Evolutionary conservation across 345 rosid genomes (phyloP), one percentile per base, ranked within the genome.

Genomic region (Eucalyptus viminalis): DNA sequence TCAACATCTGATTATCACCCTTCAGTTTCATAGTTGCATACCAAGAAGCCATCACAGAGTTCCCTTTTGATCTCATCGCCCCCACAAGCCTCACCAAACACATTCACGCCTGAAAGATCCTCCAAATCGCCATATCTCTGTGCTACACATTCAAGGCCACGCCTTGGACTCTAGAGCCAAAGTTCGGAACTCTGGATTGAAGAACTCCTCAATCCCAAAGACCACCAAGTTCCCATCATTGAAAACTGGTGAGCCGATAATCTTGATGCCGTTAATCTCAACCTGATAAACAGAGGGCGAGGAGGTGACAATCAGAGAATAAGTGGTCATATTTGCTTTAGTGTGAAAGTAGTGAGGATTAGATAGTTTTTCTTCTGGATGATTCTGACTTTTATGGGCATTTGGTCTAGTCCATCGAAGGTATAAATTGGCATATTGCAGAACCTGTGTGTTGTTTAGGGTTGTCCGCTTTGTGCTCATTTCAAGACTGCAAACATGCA

Each of bases 31-130:
- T n/a, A 92, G 76, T 83, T 90, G 93, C 91, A 92, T 49, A 45
- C 91, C 91, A 11, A 94, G 93, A 92, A 94, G 93, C 93, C 92
- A 93, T 90, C 24, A 92, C 34, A 51, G 93, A 90, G 91, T 88
- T 90, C 27, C 92, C 93, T 47, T 76, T 88, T 14, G 93, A 89
- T 85, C 92, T 89, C 91, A 93, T 44, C 40, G 89, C 80, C 88
- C 88, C 21, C 60, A 21, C 44, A 51, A n/a, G 91, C 91, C 58
- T 88, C 90, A 7, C 43, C 49, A 50, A 93, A 91, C 13, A 54
- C 8, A 37, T 87, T 37, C 49, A 50, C 37, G n/a, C 40, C 22
- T n/a, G 83, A 72, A 72, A 72, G 83, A 72, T 72, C 44, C 45
- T 72, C 81, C 45, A 21, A 37, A 37, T 44, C 45, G 45, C 27